Conservation (phyloP, 257 asterid genomes). For the Solanum tarapatanum region DNA sequence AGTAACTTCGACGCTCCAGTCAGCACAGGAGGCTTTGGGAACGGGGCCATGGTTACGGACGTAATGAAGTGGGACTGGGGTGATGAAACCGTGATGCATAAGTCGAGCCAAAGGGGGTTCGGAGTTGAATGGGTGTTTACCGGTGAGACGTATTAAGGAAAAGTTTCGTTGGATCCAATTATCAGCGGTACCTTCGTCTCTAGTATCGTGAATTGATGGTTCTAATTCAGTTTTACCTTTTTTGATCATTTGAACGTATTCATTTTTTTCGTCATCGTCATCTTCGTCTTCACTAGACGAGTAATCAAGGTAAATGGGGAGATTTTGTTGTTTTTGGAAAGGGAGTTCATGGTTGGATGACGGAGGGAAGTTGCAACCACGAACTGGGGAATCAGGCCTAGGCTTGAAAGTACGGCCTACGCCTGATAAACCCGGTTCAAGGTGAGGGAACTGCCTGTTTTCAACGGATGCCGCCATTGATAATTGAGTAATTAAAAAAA, state of each 20-base stretch:
- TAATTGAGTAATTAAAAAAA: neutral
- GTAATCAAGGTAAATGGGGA: slow-evolving; percentile 7
- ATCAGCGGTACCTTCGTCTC: slow-evolving; percentile 71
- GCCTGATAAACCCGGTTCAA: slow-evolving; percentile 29
- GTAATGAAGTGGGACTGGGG: slow-evolving; percentile 93
- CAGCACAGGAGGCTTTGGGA: slow-evolving; percentile 49
- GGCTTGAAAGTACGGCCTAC: slow-evolving; percentile 23
- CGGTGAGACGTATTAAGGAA: slow-evolving; percentile 79
- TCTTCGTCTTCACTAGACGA: slow-evolving; percentile 42
- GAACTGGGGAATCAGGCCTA: slow-evolving; percentile 59
- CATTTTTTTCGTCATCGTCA: slow-evolving; percentile 18
- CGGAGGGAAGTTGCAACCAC: slow-evolving; percentile 33
- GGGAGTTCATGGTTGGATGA: slow-evolving; percentile 4
- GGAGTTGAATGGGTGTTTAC: slow-evolving; percentile 92
- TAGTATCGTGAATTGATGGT: slow-evolving; percentile 41
- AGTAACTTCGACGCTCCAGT: slow-evolving; percentile 71
- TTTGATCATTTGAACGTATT: slow-evolving; percentile 15
- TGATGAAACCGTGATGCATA: slow-evolving; percentile 92
- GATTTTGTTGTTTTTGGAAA: neutral
- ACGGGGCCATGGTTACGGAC: slow-evolving; percentile 95
- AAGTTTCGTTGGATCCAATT: slow-evolving; percentile 72
- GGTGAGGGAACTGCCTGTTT: slow-evolving; percentile 43
- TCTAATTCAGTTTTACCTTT: slow-evolving; percentile 57
- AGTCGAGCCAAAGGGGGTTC: slow-evolving; percentile 72
- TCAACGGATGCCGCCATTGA: slow-evolving; percentile 77